Evolutionary conservation across 139 green algal species (phyloP), one percentile per base, ranked within the genome.

Genomic region (Chlorella sp.): DNA sequence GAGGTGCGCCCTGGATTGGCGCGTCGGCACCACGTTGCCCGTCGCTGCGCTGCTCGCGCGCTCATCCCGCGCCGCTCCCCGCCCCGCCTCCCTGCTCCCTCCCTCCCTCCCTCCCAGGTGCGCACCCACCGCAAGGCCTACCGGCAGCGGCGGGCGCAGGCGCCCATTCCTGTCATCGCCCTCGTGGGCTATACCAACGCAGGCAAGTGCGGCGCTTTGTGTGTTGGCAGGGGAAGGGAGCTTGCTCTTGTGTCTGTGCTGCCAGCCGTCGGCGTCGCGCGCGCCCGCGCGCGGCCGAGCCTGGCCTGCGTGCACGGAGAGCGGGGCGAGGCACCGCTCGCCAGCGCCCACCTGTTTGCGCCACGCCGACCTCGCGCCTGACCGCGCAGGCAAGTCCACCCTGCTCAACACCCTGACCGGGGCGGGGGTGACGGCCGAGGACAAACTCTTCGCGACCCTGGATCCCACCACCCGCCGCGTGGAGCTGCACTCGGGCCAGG

Each of bases 401-500:
- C 86, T 94, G 40, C 74, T 97, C 14, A 97, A 97, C 84, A 79
- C 81, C 14, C 58, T 96, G 23, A 95, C 83, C 8, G 36, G 80
- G 29, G 79, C 82, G 33, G 77, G 74, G 11, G 94, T 98, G 51
- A 55, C 98, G 46, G 94, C 93, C 1, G 92, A 98, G 80, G 94
- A 99, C 87, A 90, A 94, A 78, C 93, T 99, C 42, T 99, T 99
- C 84, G 96, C 95, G 27, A 99, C 96, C 5, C 91, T 99, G 43
- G 96, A 99, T 84, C 95, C 96, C 48, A 98, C 94, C 36, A 98
- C 94, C 2, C 83, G 96, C 33, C 87, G 91, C 12, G 53, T 98
- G 41, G 59, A 81, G 56, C 79, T 98, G 51, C 84, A 87, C 8
- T 87, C 83, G 33, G 95, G 94, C 63, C 89, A 93, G 75, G 87